A percentile compares a stretch with the other conserved stretches of the same genome.
Evolutionary conservation across 148 eudicot genomes (phyloP).

Genomic region (Chenopodium suecicum): DNA sequence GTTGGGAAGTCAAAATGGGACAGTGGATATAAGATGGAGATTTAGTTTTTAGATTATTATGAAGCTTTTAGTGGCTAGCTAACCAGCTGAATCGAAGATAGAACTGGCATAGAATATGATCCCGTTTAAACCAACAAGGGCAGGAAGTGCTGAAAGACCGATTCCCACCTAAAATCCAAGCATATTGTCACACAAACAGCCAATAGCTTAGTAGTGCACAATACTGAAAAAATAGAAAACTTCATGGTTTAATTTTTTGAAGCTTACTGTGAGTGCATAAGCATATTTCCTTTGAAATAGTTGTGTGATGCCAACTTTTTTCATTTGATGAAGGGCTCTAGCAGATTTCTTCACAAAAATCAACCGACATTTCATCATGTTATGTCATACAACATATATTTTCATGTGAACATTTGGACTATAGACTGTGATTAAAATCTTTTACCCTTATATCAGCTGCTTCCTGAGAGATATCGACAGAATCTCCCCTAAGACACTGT

Average conservation of each 20-base stretch:
- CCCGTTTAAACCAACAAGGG: slow-evolving; percentile 31
- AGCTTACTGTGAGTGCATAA: slow-evolving; percentile 36
- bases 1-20: not conserved
- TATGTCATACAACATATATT: slow-evolving; percentile 10
- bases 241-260: not conserved
- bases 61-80: slow-evolving; percentile 4
- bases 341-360: slow-evolving; percentile 22
- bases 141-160: slow-evolving; percentile 27
- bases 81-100: slow-evolving; percentile 39
- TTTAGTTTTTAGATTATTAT: not conserved
- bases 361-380: not conserved
- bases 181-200: not conserved
- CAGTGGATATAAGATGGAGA: not conserved
- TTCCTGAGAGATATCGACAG: slow-evolving; percentile 28
- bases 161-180: slow-evolving; percentile 31
- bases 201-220: not conserved
- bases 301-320: slow-evolving; percentile 27
- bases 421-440: not conserved
- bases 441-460: slow-evolving; percentile 40
- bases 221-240: not conserved
- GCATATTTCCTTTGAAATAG: slow-evolving; percentile 37
- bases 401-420: not conserved
- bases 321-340: slow-evolving; percentile 27
- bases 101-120: slow-evolving; percentile 32
- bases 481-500: slow-evolving; percentile 36